A percentile compares a stretch with the other conserved stretches of the same genome.
Evolutionary conservation across 2,329 filamentous ascomycete genomes (phyloP).

Genomic region (Epichloe sylvatica): DNA sequence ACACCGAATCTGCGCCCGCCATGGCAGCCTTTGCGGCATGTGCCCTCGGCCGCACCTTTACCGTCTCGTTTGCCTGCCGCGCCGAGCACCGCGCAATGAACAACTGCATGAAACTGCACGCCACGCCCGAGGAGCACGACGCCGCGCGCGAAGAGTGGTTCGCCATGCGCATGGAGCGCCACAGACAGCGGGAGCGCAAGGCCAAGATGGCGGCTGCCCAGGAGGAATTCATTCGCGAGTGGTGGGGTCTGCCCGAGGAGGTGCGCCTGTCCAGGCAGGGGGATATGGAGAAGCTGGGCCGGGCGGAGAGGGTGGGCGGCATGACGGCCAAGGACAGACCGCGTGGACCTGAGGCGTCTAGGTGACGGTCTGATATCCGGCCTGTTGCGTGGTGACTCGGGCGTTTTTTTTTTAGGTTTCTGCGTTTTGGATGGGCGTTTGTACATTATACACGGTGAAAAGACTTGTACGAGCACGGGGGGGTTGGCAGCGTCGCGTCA

Average conservation of each 20-base stretch:
- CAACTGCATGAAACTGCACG: slow-evolving; percentile 76
- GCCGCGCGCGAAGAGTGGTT: slow-evolving; percentile 92
- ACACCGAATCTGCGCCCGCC: neutral
- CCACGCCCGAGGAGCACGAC: slow-evolving; percentile 74
- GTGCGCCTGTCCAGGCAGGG: slow-evolving; percentile 35
- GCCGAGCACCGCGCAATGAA: slow-evolving; percentile 77
- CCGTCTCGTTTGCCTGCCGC: slow-evolving; percentile 76
- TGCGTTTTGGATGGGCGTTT: neutral
- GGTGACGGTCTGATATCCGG: neutral
- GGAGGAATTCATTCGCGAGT: slow-evolving; percentile 51
- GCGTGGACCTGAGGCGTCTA: slow-evolving; percentile 1
- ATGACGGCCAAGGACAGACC: slow-evolving; percentile 26
- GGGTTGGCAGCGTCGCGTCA: no score
- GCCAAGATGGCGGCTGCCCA: slow-evolving; percentile 45
- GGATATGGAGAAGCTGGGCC: slow-evolving; percentile 37
- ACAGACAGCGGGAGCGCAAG: slow-evolving; percentile 51
- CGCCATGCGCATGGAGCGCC: slow-evolving; percentile 55
- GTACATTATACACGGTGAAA: neutral
- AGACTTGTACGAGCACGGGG: neutral
- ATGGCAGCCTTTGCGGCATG: slow-evolving; percentile 68
- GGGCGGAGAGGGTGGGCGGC: slow-evolving; percentile 42
- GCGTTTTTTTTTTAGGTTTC: neutral
- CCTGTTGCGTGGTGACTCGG: neutral
- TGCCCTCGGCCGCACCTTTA: slow-evolving; percentile 73
- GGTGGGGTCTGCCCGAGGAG: slow-evolving; percentile 49